Evolutionary conservation across 768 basidiomycete genomes (phyloP).

Genomic region (Leucocoprinus birnbaumii): DNA sequence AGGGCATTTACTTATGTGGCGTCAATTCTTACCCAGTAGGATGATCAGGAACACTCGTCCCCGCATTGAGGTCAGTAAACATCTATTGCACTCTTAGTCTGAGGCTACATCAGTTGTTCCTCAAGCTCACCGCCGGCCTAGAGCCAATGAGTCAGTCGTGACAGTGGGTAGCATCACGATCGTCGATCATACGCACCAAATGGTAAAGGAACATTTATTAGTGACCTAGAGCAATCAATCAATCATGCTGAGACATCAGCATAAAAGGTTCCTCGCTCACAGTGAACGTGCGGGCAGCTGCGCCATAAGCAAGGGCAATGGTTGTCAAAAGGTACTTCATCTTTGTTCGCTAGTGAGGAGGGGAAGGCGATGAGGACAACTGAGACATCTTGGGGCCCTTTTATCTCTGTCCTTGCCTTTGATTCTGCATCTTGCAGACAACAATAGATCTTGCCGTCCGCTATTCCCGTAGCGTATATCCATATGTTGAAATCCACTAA

Average conservation of each 20-base stretch:
- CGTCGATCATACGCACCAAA: conserved; percentile 43
- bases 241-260: background rate
- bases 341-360: background rate
- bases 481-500: no score
- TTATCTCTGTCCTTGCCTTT: no score
- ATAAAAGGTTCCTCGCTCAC: conserved; percentile 30
- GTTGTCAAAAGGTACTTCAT: conserved; percentile 9
- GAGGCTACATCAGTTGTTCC: background rate
- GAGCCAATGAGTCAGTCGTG: background rate
- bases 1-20: no score
- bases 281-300: conserved; percentile 17
- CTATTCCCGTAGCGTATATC: no score
- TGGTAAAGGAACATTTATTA: conserved; percentile 63
- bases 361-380: no score
- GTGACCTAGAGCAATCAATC: conserved; percentile 7
- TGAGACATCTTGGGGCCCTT: no score
- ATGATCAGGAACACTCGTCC: conserved; percentile 30
- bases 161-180: background rate
- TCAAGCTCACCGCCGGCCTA: conserved; percentile 33
- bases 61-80: conserved; percentile 57
- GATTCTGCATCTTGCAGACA: no score
- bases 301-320: conserved; percentile 8
- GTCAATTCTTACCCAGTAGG: conserved; percentile 40
- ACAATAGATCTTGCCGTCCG: no score
- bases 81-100: conserved; percentile 41